Conservation (phyloP, 768 basidiomycete species). For the Russula brevipes region DNA sequence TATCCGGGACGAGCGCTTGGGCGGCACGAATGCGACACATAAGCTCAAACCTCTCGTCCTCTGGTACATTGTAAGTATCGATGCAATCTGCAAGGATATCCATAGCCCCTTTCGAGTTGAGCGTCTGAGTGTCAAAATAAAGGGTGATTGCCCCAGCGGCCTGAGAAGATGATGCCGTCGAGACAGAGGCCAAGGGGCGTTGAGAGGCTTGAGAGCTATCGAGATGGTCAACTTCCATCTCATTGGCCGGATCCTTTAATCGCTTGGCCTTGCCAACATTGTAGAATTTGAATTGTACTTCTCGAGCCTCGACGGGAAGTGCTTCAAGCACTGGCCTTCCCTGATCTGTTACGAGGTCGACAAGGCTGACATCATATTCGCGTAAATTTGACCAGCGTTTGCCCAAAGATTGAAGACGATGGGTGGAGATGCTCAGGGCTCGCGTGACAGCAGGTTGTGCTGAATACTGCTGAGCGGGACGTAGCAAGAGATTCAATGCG, state of each 20-base stretch:
- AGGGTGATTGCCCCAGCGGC: slow-evolving; percentile 50
- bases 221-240: slow-evolving; percentile 45
- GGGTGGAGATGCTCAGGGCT: slow-evolving; percentile 73
- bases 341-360: slow-evolving; percentile 61
- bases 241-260: slow-evolving; percentile 32
- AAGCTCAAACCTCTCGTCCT: slow-evolving; percentile 82
- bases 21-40: slow-evolving; percentile 81
- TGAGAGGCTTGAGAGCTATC: slow-evolving; percentile 43
- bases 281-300: slow-evolving; percentile 81
- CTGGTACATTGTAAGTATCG: slow-evolving; percentile 62
- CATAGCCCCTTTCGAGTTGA: slow-evolving; percentile 62
- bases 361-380: slow-evolving; percentile 71
- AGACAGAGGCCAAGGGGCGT: slow-evolving; percentile 30
- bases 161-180: slow-evolving; percentile 33
- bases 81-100: slow-evolving; percentile 70
- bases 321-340: slow-evolving; percentile 49
- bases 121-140: slow-evolving; percentile 55
- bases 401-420: slow-evolving; percentile 75
- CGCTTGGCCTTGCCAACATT: slow-evolving; percentile 43
- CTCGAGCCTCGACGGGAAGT: slow-evolving; percentile 67
- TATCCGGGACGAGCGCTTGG: slow-evolving; percentile 55
- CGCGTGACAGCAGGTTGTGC: slow-evolving; percentile 79
- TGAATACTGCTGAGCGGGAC: slow-evolving; percentile 94
- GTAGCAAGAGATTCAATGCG: slow-evolving; percentile 78
- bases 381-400: slow-evolving; percentile 80